These are phyloP conservation scores for Holtermanniella nyarrowii DNA, from an alignment of 768 basidiomycete species.

Conservation along the genomic window DNA sequence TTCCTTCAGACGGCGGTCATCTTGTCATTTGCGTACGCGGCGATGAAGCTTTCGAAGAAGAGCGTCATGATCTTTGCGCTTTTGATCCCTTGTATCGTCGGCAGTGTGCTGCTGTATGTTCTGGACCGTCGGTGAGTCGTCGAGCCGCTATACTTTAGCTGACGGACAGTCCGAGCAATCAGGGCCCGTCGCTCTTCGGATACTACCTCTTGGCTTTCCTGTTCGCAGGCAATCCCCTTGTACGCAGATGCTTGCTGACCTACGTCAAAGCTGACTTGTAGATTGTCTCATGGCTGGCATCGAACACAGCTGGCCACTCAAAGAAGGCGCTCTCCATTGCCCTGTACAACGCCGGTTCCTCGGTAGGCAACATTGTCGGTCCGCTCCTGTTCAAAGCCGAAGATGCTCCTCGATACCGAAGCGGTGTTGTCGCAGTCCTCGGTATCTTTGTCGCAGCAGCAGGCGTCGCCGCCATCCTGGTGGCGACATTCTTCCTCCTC, in stretches of 20 bases:
- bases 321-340: conserved; percentile 44
- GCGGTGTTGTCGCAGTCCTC: conserved; percentile 21
- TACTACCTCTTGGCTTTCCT: conserved; percentile 39
- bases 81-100: conserved; percentile 25
- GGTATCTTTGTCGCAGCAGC: conserved; percentile 23
- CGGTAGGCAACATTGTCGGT: conserved; percentile 42
- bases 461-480: conserved; percentile 10
- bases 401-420: conserved; percentile 26
- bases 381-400: conserved; percentile 34
- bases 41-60: conserved; percentile 22
- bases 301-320: conserved; percentile 30
- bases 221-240: conserved; percentile 37
- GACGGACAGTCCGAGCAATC: not conserved
- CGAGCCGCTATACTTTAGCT: not conserved
- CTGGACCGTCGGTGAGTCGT: not conserved
- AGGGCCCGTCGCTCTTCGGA: conserved; percentile 24
- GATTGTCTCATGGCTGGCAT: conserved; percentile 13
- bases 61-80: conserved; percentile 17
- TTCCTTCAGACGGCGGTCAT: conserved; percentile 42
- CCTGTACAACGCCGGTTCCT: conserved; percentile 46
- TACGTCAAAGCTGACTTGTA: not conserved
- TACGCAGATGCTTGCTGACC: conserved; percentile 20
- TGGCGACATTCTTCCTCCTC: conserved; percentile 16
- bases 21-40: conserved; percentile 23
- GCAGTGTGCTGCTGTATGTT: conserved; percentile 26